Evolutionary conservation across 805 yeast species (phyloP), one percentile per base, ranked within the genome.

Genomic region (Yarrowia keelungensis): DNA sequence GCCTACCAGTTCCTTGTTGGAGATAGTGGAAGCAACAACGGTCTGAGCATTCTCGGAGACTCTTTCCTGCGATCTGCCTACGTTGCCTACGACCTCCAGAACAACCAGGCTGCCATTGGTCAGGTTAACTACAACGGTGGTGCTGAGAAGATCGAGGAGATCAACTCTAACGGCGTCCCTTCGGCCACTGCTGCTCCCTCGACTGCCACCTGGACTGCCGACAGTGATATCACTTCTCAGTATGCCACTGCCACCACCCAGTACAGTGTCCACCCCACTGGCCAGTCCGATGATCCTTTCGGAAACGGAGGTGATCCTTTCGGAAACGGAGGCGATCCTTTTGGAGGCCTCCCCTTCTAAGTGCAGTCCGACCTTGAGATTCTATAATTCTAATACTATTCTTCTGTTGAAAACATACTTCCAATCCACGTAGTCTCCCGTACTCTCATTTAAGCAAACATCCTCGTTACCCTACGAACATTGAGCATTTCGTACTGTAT

Each of bases 31-130:
- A 26, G 19, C 16, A n/a, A 49, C 14, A 26, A 11, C 8, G 56
- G 56, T 8, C 56, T 3, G 8, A 7, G 8, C 11, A 14, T 56
- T 15, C 50, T 65, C 38, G 92, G 92, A 32, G 90, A 87, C 74
- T 81, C 83, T 65, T 83, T 88, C 73, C 78, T 89, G 69, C 81
- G 89, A 67, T 81, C 83, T 51, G 87, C 87, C 5, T 89, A 89
- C 74, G 82, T 85, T 38, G 90, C 87, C 15, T 87, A 83, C 74
- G 89, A 89, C 74, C 78, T 87, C 64, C 89, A 87, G 35, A 82
- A 81, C 70, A 76, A 76, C 56, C 79, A 82, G 71, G 78, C 87
- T 45, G 85, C 88, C 0, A 72, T 89, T 68, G 90, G 87, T 5
- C 85, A 81, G 72, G 83, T 82, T 14, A 70, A 16, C 16, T 53